These are phyloP conservation scores for Silene conica DNA, from an alignment of 148 eudicot species.

Conservation along the genomic window DNA sequence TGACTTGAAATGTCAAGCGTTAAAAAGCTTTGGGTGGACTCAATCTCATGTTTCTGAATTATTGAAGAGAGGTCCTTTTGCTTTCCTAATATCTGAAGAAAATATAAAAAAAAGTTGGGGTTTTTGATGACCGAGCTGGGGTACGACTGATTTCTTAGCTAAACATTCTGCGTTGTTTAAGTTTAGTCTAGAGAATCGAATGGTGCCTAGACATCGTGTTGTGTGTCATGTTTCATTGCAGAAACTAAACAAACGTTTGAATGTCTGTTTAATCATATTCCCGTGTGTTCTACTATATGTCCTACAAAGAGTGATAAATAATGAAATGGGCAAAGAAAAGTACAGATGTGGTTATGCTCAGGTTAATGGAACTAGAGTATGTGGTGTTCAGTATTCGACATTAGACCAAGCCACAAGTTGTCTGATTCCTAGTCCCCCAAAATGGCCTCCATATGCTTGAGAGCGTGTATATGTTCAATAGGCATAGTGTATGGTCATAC, in stretches of 20 bases:
- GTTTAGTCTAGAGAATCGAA: too few relatives aligned
- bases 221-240: slow-evolving; percentile 30
- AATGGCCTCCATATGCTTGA: slow-evolving; percentile 85
- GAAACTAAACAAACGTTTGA: slow-evolving; percentile 62
- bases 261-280: slow-evolving; percentile 52
- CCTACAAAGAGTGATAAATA: slow-evolving; percentile 53
- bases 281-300: slow-evolving; percentile 64
- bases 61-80: too few relatives aligned
- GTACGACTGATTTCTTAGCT: too few relatives aligned
- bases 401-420: slow-evolving; percentile 50
- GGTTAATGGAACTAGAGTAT: slow-evolving; percentile 49
- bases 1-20: too few relatives aligned
- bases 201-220: too few relatives aligned
- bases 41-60: too few relatives aligned
- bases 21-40: too few relatives aligned
- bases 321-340: slow-evolving; percentile 45
- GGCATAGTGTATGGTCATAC: too few relatives aligned
- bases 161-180: too few relatives aligned
- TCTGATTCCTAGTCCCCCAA: slow-evolving; percentile 59
- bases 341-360: slow-evolving; percentile 67
- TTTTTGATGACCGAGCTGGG: too few relatives aligned
- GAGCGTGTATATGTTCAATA: too few relatives aligned
- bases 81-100: neutral
- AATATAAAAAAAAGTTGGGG: too few relatives aligned
- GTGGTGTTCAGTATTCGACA: slow-evolving; percentile 76